Evolutionary conservation across 176 grass and related monocot genomes (phyloP).

Genomic region (Tillandsia fasciculata): DNA sequence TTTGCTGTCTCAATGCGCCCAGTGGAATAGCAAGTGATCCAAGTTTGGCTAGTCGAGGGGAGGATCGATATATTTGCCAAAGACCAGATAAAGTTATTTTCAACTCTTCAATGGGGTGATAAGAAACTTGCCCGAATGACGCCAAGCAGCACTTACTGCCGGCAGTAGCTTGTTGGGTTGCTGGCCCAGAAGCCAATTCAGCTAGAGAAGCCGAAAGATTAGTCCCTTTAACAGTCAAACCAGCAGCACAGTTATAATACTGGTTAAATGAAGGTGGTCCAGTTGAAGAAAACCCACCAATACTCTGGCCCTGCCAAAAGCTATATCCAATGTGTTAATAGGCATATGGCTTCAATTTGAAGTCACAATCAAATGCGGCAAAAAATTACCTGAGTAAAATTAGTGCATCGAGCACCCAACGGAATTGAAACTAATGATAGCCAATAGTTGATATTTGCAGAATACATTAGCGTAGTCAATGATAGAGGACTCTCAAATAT

Average conservation of each 20-base stretch:
- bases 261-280: slow-evolving; percentile 26
- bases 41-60: slow-evolving; percentile 20
- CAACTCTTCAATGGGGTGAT: slow-evolving; percentile 19
- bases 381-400: slow-evolving; percentile 5
- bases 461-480: slow-evolving; percentile 22
- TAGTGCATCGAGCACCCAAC: slow-evolving; percentile 18
- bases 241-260: slow-evolving; percentile 22
- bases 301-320: slow-evolving; percentile 16
- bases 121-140: slow-evolving; percentile 25
- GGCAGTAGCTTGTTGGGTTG: slow-evolving; percentile 12
- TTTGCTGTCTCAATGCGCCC: slow-evolving; percentile 12
- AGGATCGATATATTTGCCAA: slow-evolving; percentile 14
- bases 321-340: neutral
- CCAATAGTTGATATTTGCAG: slow-evolving; percentile 17
- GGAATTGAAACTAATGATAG: slow-evolving; percentile 21
- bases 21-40: slow-evolving; percentile 23
- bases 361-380: too few relatives aligned
- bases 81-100: slow-evolving; percentile 27
- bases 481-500: slow-evolving; percentile 10
- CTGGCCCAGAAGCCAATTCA: slow-evolving; percentile 20
- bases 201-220: slow-evolving; percentile 24
- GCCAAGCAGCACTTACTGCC: slow-evolving; percentile 15
- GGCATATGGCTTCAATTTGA: neutral
- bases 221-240: slow-evolving; percentile 18
- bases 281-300: slow-evolving; percentile 11